Base-by-base conservation (phyloP, 257 asterid species). In the Linaria vulgaris region DNA sequence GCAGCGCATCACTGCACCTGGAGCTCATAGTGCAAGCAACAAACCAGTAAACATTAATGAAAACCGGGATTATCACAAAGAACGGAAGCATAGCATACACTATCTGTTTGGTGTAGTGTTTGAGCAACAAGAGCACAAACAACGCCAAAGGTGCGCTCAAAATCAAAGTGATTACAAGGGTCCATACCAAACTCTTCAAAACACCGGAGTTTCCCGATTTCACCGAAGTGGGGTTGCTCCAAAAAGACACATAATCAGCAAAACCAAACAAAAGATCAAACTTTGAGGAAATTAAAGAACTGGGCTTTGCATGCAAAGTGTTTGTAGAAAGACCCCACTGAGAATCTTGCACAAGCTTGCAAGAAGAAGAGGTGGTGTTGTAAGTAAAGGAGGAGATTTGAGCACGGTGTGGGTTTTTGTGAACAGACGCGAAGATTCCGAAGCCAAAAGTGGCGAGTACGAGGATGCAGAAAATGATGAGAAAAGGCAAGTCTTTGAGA, bases 61-160 rank as follows among this genome's bases (percentile, higher is more conserved):
- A 74, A 48, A 94, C 78, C 0, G 99, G 99, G 43, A 94, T 86
- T 19, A 89, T 70, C 19, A 94, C 80, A 45, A 89, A 89, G 66
- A 89, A 77, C n/a, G 99, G 99, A 68, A 94, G 83, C 43, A 95
- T 75, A 12, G 78, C 78, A 47, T 94, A 94, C 30, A 94, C 97
- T 61, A 94, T 75, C 82, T 94, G 99, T 31, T 90, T 94, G 2
- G 99, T 85, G 41, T 83, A 94, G 64, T 77, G 87, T 66, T 82
- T 89, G 66, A 94, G 94, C 82, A 85, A 63, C 66, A 77, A 70
- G 67, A 94, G 96, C 63, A 87, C 83, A 63, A 63, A 74, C 2
- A 87, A 56, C 45, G 65, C 82, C 61, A 85, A 77, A 65, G 97
- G 97, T 21, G 59, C 70, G 61, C 94, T 89, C 12, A 83, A 23